These are phyloP conservation scores for Aurifilum marmelostoma DNA, from an alignment of 2,329 filamentous ascomycete genomes.

Conservation along the genomic window DNA sequence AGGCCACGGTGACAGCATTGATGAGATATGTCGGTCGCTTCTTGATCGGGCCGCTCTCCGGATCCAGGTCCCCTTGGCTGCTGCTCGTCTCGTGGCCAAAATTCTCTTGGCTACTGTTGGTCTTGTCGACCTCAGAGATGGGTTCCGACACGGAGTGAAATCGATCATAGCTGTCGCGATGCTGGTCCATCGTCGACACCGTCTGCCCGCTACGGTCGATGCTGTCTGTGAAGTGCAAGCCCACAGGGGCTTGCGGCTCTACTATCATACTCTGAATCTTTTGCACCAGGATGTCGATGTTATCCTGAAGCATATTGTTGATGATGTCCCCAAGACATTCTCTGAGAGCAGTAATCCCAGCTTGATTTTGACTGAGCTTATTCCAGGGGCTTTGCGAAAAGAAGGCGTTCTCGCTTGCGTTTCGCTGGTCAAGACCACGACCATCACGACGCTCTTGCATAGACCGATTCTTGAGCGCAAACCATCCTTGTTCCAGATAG, in stretches of 20 bases:
- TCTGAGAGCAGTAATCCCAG: slow-evolving; percentile 14
- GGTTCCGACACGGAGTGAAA: not conserved
- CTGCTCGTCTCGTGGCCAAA: too few species aligned
- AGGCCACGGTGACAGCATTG: slow-evolving; percentile 23
- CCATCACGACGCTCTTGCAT: slow-evolving; percentile 27
- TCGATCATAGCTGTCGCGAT: not conserved
- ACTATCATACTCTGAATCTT: slow-evolving; percentile 18
- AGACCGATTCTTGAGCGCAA: slow-evolving; percentile 18
- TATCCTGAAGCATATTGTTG: slow-evolving; percentile 17
- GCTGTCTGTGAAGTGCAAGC: not conserved
- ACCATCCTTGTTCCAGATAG: not conserved
- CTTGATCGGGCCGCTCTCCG: slow-evolving; percentile 11
- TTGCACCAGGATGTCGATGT: slow-evolving; percentile 15
- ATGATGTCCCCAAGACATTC: slow-evolving; percentile 16
- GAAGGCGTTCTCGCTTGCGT: slow-evolving; percentile 31
- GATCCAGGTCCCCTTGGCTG: not conserved
- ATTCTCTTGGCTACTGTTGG: not conserved
- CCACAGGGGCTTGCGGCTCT: not conserved
- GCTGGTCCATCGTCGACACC: not conserved
- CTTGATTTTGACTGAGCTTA: not conserved
- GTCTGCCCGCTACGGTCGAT: not conserved
- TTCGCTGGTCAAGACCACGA: slow-evolving; percentile 31
- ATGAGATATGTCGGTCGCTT: slow-evolving; percentile 19
- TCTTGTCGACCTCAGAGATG: not conserved
- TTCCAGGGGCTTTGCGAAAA: not conserved